These are phyloP conservation scores for Schizonepeta tenuifolia DNA, from an alignment of 257 asterid genomes.

Conservation along the genomic window DNA sequence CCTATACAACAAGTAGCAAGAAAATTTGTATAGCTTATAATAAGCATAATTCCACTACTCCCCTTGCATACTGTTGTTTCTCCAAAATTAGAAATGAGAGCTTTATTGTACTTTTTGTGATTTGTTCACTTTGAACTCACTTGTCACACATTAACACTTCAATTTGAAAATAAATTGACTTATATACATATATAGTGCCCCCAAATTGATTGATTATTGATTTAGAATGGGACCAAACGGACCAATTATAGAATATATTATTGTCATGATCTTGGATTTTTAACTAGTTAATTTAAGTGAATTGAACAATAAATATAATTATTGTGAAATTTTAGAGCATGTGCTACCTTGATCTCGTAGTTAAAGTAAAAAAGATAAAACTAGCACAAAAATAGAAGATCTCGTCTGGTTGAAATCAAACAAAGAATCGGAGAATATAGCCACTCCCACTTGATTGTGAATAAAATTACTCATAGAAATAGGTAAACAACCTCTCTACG, in stretches of 20 bases:
- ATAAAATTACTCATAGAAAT: not conserved
- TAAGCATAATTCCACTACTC: slow-evolving; percentile 22
- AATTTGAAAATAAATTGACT: not conserved
- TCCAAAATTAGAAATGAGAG: slow-evolving; percentile 30
- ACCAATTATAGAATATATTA: too few relatives aligned
- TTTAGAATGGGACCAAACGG: slow-evolving; percentile 21
- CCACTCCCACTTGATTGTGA: too few relatives aligned
- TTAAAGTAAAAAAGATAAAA: not conserved
- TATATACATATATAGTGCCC: not conserved
- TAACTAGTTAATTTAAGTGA: not conserved
- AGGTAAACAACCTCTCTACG: not conserved
- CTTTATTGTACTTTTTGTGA: slow-evolving; percentile 26
- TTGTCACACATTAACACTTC: slow-evolving; percentile 18
- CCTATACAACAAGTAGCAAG: slow-evolving; percentile 27
- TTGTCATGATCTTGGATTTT: too few relatives aligned
- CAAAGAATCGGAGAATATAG: not conserved
- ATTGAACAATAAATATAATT: too few relatives aligned
- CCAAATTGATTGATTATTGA: slow-evolving; percentile 26
- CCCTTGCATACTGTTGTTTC: slow-evolving; percentile 35
- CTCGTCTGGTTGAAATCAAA: not conserved
- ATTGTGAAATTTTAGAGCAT: too few relatives aligned
- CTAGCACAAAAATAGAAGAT: not conserved
- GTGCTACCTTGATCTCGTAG: not conserved
- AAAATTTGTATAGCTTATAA: slow-evolving; percentile 17
- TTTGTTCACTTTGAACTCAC: slow-evolving; percentile 38